Base-by-base conservation (phyloP, 2,329 filamentous ascomycete genomes). In the Myriosclerotinia scirpicola region DNA sequence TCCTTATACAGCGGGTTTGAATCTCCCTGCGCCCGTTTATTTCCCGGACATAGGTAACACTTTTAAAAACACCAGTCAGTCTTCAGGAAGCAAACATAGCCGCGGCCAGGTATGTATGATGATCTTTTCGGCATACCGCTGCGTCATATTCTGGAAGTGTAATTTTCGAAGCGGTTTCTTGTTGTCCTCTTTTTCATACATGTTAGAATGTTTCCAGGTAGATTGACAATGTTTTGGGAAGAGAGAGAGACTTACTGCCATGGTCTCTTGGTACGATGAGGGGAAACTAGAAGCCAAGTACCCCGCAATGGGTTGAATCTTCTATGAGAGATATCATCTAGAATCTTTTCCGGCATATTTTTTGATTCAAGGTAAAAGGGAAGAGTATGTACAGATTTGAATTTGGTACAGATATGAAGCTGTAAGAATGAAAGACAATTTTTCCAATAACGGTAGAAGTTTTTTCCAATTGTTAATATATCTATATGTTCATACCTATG, bases 241-340 rank as follows among this genome's bases (percentile, higher is more conserved):
- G 20, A 8, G 54, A 17, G 59, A 15, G 60, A 22, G 26, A 69
- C 91, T 85, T 82, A 96, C 92, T 97, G 95, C 95, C 95, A 99
- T 75, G 95, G 95, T 71, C 95, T 86, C 85, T 98, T 98, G 64
- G 93, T 98, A 65, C 95, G 85, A 79, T 99, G 95, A 69, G 95
- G 95, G 20, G 95, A 98, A 17, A 99, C 95, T 48, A 99, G 85
- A 68, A 99, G 85, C 90, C 93, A 96, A 69, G 90, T 92, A 69
- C 92, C 93, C 71, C 91, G 90, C 69, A 99, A 84, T 64, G 92
- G 91, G 77, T 99, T 99, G 79, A 90, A 98, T 77, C 95, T 90
- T 74, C 95, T 85, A 78, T 99, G 95, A 53, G 95, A 97, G 75
- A 99, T 98, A 78, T 99, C 94, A 82, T 98, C 89, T 61, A 99